Base-by-base conservation (phyloP, 768 basidiomycete species). In the Lactarius indigo region DNA sequence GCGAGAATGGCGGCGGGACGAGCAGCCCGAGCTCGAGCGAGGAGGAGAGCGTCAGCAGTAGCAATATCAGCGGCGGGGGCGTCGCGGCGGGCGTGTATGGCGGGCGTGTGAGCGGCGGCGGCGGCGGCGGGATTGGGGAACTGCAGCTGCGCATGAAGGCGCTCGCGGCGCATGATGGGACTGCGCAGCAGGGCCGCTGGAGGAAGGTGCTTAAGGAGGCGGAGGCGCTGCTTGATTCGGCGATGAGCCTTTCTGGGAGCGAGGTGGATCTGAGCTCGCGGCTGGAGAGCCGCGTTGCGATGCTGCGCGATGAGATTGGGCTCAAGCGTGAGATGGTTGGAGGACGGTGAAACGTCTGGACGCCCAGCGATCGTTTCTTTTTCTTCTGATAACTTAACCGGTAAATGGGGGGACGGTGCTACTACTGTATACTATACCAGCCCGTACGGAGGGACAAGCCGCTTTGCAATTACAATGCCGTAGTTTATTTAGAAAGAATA, bases 261-360 rank as follows among this genome's bases (percentile, higher is more conserved):
- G 74, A 81, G 66, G 80, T 85, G 15, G 90, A 92, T 75, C 65
- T 92, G 72, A 83, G 83, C 52, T 86, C 86, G 64, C 78, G 90
- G 73, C 73, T 92, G 65, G 91, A 91, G 65, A 88, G 84, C 74
- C 76, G 90, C 74, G 82, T 91, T 58, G 78, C 81, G 63, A 86
- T 92, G 87, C 74, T 90, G 63, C 80, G 79, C 68, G 87, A 90
- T 72, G 89, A 92, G 83, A 87, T 92, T 70, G 78, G 73, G 73
- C 72, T 77, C 69, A 91, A 90, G 82, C 81, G 79, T 73, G 82
- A 81, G 72, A 81, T 83, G 78, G 63, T 79, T 13, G 80, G 63
- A 26, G 35, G 56, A 30, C 65, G 39, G 39, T 63, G 62, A 55
- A 39, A 4, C 15, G 39, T 41, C 13, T 39, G 13, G 39, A 39